A percentile compares a stretch with the other conserved stretches of the same genome.
These are phyloP conservation scores for Citrus glauca DNA, from an alignment of 345 rosid genomes.

Conservation along the genomic window DNA sequence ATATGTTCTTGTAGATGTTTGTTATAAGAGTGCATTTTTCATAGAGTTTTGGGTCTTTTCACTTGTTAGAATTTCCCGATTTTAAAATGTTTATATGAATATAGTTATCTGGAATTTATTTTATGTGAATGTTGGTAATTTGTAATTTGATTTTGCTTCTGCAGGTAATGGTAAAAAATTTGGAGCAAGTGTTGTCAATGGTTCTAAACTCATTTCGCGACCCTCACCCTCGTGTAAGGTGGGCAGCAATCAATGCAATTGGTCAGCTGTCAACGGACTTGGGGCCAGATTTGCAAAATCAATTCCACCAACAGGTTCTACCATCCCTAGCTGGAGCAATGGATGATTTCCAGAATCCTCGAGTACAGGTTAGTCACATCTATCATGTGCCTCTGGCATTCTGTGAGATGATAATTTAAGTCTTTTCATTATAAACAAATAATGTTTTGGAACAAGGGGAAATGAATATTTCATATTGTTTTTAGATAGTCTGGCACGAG, in stretches of 20 bases:
- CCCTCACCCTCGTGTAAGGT: constrained; percentile 93
- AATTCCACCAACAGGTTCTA: constrained; percentile 75
- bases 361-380: constrained; percentile 73
- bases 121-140: not conserved
- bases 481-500: not conserved
- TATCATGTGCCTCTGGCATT: not conserved
- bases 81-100: not conserved
- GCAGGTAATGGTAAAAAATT: constrained; percentile 89
- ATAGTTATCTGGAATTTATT: not conserved
- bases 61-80: not conserved
- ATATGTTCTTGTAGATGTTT: not conserved
- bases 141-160: constrained; percentile 8
- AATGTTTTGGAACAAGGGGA: not conserved
- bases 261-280: constrained; percentile 98
- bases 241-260: constrained; percentile 99
- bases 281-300: constrained; percentile 99
- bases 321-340: constrained; percentile 87
- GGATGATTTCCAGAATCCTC: constrained; percentile 97
- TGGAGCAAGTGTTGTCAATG: constrained; percentile 88
- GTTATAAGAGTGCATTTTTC: not conserved
- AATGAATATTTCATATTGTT: not conserved
- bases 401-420: not conserved
- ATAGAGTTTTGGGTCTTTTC: not conserved
- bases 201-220: constrained; percentile 77
- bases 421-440: not conserved